Evolutionary conservation across 345 rosid genomes (phyloP), one percentile per base, ranked within the genome.

Genomic region (Cochlearia excelsa): DNA sequence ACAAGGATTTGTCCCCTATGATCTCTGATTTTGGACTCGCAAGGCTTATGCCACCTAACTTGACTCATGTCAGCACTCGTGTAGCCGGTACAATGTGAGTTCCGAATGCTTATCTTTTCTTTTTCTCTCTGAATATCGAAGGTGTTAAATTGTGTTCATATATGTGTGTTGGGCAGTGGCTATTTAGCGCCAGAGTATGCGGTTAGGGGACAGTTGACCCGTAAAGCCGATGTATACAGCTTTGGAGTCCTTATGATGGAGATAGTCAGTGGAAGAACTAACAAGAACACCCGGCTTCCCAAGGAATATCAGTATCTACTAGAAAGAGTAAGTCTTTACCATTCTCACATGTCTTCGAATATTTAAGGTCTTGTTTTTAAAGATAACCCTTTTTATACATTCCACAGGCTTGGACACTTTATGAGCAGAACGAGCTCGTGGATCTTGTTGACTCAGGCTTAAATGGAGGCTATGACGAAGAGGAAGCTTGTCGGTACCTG

Each of bases 151-250:
- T 60, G 45, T 38, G 23, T 73, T 30, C 46, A 45, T 40, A 9
- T 66, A 45, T 70, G 37, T 39, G 3, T 55, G 23, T 33, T 68
- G 59, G 53, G 54, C 63, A 93, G 99, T 78, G 99, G 99, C 60
- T 93, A 93, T 73, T 75, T 93, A 61, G 99, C 99, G 44, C 99
- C 99, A 4, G 99, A 93, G 72, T 93, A 93, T 71, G 99, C 99
- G 6, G 84, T 93, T 54, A 76, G 91, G 70, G 99, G 99, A 43
- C 94, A 81, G 37, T 60, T 93, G 75, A 93, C 97, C 1, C 78
- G 87, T n/a, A 93, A 80, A 78, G 99, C 97, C 9, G 99, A 93
- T 70, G 64, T 89, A 34, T 93, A 93, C 74, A 79, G 99, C 71
- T 93, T 80, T 57, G 99, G 99, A 1, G 94, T 88, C 57, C 97